These are phyloP conservation scores for Nakaseomyces delphensis DNA, from an alignment of 1,139 yeast species.

Conservation along the genomic window DNA sequence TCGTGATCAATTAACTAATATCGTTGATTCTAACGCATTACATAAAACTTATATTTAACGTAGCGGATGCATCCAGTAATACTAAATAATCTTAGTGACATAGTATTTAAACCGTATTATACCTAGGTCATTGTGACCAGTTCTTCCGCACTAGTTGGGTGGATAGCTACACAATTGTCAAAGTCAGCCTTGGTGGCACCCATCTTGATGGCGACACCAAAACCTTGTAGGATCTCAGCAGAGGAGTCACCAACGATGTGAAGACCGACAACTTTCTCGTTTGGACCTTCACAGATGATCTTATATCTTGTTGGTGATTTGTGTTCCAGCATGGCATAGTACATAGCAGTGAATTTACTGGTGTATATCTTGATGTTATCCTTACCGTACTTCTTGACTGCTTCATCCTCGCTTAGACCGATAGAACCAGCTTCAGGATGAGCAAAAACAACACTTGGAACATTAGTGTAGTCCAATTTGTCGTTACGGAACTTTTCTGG, in stretches of 20 bases:
- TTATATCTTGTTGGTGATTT: constrained; percentile 87
- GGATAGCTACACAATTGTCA: constrained; percentile 93
- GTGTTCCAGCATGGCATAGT: constrained; percentile 77
- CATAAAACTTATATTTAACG: too few relatives aligned
- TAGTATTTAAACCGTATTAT: background rate
- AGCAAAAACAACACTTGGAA: constrained; percentile 88
- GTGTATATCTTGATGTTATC: constrained; percentile 74
- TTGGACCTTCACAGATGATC: constrained; percentile 63
- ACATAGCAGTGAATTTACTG: constrained; percentile 84
- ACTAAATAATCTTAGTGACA: background rate
- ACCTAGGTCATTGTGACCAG: constrained; percentile 70
- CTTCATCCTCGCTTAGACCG: constrained; percentile 75
- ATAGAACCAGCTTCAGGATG: constrained; percentile 97
- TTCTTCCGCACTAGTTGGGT: constrained; percentile 97
- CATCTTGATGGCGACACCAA: constrained; percentile 95
- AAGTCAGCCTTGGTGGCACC: constrained; percentile 96
- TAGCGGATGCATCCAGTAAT: background rate
- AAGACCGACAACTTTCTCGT: constrained; percentile 91
- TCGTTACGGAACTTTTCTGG: constrained; percentile 53
- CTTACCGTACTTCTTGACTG: constrained; percentile 68
- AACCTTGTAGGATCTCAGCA: constrained; percentile 92
- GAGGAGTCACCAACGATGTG: constrained; percentile 87
- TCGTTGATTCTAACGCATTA: too few relatives aligned
- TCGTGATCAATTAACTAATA: too few relatives aligned
- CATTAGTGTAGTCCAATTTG: constrained; percentile 74